Evolutionary conservation across 2,329 filamentous ascomycete genomes (phyloP).

Genomic region (Furcasterigmium furcatum): DNA sequence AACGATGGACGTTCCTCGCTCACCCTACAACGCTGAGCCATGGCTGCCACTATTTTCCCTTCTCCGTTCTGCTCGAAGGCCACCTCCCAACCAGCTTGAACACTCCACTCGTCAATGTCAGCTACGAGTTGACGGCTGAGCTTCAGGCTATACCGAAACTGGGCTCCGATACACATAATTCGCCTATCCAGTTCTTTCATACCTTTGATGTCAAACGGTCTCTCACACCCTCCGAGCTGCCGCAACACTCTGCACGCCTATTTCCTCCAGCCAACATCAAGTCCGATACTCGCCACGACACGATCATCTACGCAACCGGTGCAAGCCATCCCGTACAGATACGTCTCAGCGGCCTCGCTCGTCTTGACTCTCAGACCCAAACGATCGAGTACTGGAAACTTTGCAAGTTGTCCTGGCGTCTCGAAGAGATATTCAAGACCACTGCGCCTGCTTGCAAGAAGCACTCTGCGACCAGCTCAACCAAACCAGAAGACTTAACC

Average conservation of each 20-base stretch:
- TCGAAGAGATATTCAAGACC: slow-evolving; percentile 82
- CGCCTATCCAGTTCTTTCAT: slow-evolving; percentile 1
- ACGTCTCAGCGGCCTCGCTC: slow-evolving; percentile 79
- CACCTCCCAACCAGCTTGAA: slow-evolving; percentile 82
- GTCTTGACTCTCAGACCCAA: slow-evolving; percentile 58
- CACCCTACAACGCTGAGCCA: slow-evolving; percentile 46
- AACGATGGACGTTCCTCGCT: slow-evolving; percentile 74
- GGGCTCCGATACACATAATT: not conserved
- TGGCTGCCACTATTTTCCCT: slow-evolving; percentile 75
- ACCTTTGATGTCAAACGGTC: slow-evolving; percentile 74
- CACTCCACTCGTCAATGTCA: slow-evolving; percentile 66
- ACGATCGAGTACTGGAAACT: slow-evolving; percentile 81
- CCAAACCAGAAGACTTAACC: slow-evolving; percentile 32
- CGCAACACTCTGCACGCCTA: slow-evolving; percentile 87
- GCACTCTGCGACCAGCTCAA: slow-evolving; percentile 47
- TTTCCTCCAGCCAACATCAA: slow-evolving; percentile 96
- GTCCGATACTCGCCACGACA: slow-evolving; percentile 75
- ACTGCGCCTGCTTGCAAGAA: slow-evolving; percentile 76
- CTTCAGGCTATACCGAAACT: not conserved
- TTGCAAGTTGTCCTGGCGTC: slow-evolving; percentile 87
- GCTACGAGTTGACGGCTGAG: slow-evolving; percentile 74
- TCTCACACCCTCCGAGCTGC: slow-evolving; percentile 67
- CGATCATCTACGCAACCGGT: slow-evolving; percentile 82
- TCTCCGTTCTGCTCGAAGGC: slow-evolving; percentile 82
- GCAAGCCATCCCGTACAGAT: slow-evolving; percentile 71